A percentile compares a stretch with the other conserved stretches of the same genome.
Evolutionary conservation across 2,329 filamentous ascomycete genomes (phyloP).

Genomic region (Botrytis squamosa): DNA sequence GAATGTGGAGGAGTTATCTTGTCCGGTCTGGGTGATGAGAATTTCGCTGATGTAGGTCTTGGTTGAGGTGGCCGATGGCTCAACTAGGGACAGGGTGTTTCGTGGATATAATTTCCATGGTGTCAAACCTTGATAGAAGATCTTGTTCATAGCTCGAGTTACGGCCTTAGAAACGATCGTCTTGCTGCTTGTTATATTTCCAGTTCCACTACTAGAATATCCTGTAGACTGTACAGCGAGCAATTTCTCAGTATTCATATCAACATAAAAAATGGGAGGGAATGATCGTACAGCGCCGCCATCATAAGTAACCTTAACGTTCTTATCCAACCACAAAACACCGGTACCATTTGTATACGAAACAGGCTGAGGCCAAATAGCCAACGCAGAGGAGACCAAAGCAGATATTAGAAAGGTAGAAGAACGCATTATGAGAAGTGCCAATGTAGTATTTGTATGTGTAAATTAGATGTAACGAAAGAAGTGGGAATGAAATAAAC

Average conservation of each 20-base stretch:
- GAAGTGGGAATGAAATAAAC: not conserved
- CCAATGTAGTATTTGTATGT: not conserved
- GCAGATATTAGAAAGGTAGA: conserved; percentile 28
- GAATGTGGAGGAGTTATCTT: conserved; percentile 54
- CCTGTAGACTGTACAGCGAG: conserved; percentile 24
- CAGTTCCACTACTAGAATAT: conserved; percentile 20
- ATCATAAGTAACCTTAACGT: conserved; percentile 58
- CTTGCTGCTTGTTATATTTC: conserved; percentile 42
- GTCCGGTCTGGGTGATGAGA: conserved; percentile 57
- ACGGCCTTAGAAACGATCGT: conserved; percentile 57
- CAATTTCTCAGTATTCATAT: conserved; percentile 34
- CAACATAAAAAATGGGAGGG: conserved; percentile 33
- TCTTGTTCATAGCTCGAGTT: conserved; percentile 58
- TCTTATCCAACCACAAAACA: conserved; percentile 53
- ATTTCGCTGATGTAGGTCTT: conserved; percentile 58
- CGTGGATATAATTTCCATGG: conserved; percentile 76
- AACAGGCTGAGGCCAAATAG: conserved; percentile 58
- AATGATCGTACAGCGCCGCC: conserved; percentile 53
- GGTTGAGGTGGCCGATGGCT: conserved; percentile 52
- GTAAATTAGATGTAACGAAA: conserved; percentile 5
- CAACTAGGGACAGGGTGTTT: conserved; percentile 55
- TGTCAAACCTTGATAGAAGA: conserved; percentile 68
- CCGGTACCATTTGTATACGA: conserved; percentile 52
- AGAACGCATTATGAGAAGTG: conserved; percentile 27
- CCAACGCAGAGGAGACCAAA: conserved; percentile 36